Conservation (phyloP, 345 rosid species). For the Kernera saxatilis region DNA sequence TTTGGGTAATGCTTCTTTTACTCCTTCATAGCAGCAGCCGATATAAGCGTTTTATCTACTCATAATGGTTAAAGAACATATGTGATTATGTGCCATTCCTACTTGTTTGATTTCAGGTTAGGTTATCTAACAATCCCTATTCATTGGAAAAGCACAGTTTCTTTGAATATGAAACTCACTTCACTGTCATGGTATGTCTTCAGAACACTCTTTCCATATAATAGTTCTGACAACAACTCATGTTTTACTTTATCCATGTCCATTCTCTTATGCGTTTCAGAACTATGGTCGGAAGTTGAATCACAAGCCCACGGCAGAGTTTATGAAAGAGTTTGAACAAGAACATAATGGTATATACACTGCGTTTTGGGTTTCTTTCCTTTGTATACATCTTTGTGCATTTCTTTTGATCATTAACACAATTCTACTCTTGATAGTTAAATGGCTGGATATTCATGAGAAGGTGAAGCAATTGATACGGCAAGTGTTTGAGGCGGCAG, state of each 20-base stretch:
- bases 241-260: background rate
- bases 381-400: background rate
- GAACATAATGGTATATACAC: conserved; percentile 66
- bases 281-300: conserved; percentile 76
- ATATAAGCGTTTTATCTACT: background rate
- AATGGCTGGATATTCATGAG: conserved; percentile 73
- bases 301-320: conserved; percentile 76
- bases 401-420: background rate
- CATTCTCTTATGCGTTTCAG: conserved; percentile 37
- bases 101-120: conserved; percentile 50
- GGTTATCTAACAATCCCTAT: conserved; percentile 81
- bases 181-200: conserved; percentile 86
- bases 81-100: background rate
- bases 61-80: background rate
- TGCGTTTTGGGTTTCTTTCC: background rate
- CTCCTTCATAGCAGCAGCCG: background rate
- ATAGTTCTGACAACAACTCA: background rate
- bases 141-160: conserved; percentile 72
- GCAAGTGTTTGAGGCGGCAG: conserved; percentile 80
- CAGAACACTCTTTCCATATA: conserved; percentile 1
- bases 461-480: conserved; percentile 57
- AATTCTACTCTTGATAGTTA: conserved; percentile 42
- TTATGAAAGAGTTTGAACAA: conserved; percentile 71
- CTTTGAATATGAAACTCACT: conserved; percentile 93
- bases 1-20: conserved; percentile 58